Evolutionary conservation across 202 grass and related monocot genomes (phyloP).

Genomic region (Bolboschoenoplectus hybrid): DNA sequence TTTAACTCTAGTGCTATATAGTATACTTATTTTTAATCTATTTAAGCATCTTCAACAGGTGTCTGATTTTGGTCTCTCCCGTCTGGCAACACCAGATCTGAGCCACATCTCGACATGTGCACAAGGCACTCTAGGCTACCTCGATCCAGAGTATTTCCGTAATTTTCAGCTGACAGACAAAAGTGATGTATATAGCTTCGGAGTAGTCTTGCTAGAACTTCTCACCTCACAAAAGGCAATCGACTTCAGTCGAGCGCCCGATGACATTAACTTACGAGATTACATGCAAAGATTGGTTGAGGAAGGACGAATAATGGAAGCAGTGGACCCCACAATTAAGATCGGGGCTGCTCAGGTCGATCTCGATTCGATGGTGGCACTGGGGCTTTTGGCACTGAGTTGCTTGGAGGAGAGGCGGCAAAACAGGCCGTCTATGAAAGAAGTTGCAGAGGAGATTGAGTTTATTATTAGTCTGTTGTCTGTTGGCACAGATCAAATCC

Average conservation of each 20-base stretch:
- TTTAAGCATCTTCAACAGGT: not conserved
- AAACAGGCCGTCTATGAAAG: slow-evolving; percentile 77
- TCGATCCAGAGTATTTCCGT: slow-evolving; percentile 39
- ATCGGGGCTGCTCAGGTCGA: slow-evolving; percentile 50
- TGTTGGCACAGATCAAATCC: not conserved
- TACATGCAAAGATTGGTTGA: slow-evolving; percentile 50
- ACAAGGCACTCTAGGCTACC: slow-evolving; percentile 39
- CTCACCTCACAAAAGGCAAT: slow-evolving; percentile 27
- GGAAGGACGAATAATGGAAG: slow-evolving; percentile 59
- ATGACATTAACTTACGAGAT: slow-evolving; percentile 74
- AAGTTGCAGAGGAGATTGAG: slow-evolving; percentile 79
- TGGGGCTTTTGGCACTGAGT: slow-evolving; percentile 62
- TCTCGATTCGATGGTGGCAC: slow-evolving; percentile 68
- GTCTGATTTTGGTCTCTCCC: slow-evolving; percentile 38
- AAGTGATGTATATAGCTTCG: slow-evolving; percentile 41
- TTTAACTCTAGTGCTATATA: not conserved
- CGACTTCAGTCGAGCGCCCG: slow-evolving; percentile 41
- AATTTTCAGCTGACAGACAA: slow-evolving; percentile 38
- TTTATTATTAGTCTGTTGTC: slow-evolving; percentile 51
- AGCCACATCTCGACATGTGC: slow-evolving; percentile 29
- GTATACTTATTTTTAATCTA: no score
- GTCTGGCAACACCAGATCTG: slow-evolving; percentile 12
- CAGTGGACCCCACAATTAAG: slow-evolving; percentile 51
- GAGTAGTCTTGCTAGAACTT: slow-evolving; percentile 39
- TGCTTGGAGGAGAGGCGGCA: slow-evolving; percentile 81